Evolutionary conservation across 441 rosid species (phyloP).

Genomic region (California macrophylla): DNA sequence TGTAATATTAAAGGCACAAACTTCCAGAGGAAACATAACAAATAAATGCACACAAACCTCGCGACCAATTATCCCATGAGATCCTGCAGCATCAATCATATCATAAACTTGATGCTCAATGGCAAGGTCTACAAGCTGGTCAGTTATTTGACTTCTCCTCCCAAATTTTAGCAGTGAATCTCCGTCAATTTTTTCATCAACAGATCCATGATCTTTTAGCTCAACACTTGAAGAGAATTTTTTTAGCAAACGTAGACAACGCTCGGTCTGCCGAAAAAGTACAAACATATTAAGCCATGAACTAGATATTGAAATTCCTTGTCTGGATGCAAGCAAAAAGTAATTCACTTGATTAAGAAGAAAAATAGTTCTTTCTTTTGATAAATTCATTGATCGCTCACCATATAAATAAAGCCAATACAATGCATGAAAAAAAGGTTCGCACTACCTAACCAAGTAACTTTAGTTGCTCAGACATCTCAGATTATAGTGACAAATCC

Average conservation of each 20-base stretch:
- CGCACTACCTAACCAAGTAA: not conserved
- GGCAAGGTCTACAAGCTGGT: constrained; percentile 76
- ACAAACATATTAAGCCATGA: constrained; percentile 17
- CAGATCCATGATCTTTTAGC: constrained; percentile 24
- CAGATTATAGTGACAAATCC: not conserved
- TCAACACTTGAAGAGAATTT: constrained; percentile 38
- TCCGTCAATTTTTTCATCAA: constrained; percentile 31
- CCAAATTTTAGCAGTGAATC: constrained; percentile 51
- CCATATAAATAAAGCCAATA: not conserved
- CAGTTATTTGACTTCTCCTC: constrained; percentile 46
- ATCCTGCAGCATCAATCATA: constrained; percentile 72
- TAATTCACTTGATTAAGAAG: not conserved
- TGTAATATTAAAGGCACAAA: not conserved
- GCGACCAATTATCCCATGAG: constrained; percentile 56
- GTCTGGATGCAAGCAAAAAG: constrained; percentile 5
- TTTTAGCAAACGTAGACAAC: constrained; percentile 62
- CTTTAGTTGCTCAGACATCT: not conserved
- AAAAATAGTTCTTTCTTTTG: not conserved
- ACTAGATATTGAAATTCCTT: constrained; percentile 7
- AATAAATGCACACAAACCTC: constrained; percentile 43
- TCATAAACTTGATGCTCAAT: constrained; percentile 84
- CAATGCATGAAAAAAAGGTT: not conserved
- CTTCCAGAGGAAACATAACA: constrained; percentile 4
- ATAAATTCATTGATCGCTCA: not conserved
- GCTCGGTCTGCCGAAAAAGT: constrained; percentile 49